Base-by-base conservation (phyloP, 139 green algal genomes). In the Tetraselmis chui region DNA sequence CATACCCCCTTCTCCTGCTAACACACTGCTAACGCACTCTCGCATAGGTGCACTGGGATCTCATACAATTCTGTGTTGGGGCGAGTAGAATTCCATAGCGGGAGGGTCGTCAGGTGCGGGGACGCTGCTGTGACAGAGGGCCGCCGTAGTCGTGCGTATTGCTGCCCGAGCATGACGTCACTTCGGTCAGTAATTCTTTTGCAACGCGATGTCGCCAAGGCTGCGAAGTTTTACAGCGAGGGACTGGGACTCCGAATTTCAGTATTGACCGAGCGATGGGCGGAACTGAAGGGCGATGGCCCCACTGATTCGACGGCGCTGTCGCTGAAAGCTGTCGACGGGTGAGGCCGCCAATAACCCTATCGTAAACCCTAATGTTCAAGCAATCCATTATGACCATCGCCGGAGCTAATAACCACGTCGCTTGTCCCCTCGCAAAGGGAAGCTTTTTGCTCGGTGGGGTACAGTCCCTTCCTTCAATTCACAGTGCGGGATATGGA, bases 401-500 rank as follows among this genome's bases (percentile, higher is more conserved):
- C n/a, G n/a, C n/a, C n/a, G n/a, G n/a, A n/a, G n/a, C n/a, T n/a
- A n/a, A n/a, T n/a, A n/a, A n/a, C n/a, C n/a, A n/a, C n/a, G n/a
- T n/a, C n/a, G n/a, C n/a, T n/a, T n/a, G n/a, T n/a, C 45, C 18
- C 45, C 29, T 1, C 59, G 1, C 81, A 79, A 80, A 93, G 90
- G 29, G 88, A 94, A 78, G 92, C 91, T 0, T 90, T 89, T 27
- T 90, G 86, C 81, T 89, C 77, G 23, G 86, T 80, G 2, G 89
- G 93, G 28, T 97, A 94, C 81, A 86, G 83, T 25, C 89, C 91
- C 2, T 87, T 94, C 28, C 81, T 96, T 27, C 76, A 84, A 0
- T 96, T 96, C 76, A 82, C 87, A 22, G 93, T 96, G 29, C n/a
- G 81, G 0, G 92, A 97, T 82, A 59, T 96, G 30, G 87, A 96